Evolutionary conservation across 2,329 filamentous ascomycete genomes (phyloP).

Genomic region (Escovopsis weberi): DNA sequence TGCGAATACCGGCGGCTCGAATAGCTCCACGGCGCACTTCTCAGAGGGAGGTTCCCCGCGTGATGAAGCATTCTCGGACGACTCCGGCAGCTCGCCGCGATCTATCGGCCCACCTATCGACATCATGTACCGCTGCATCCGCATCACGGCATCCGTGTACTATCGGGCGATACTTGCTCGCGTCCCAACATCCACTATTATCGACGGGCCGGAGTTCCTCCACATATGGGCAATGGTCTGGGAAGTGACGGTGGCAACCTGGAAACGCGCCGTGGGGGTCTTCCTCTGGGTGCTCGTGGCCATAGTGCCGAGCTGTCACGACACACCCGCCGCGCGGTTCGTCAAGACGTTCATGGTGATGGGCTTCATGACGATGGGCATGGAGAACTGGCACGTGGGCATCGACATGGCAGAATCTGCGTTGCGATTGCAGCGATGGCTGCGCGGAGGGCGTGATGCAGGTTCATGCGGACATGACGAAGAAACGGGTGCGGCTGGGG

Average conservation of each 20-base stretch:
- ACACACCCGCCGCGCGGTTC: slow-evolving; percentile 26
- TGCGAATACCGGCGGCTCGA: too few species aligned
- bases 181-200: slow-evolving; percentile 25
- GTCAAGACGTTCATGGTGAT: slow-evolving; percentile 30
- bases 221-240: slow-evolving; percentile 33
- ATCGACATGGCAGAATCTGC: slow-evolving; percentile 21
- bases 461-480: neutral
- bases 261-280: slow-evolving; percentile 33
- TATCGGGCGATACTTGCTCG: slow-evolving; percentile 29
- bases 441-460: slow-evolving; percentile 14
- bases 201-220: slow-evolving; percentile 24
- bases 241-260: slow-evolving; percentile 29
- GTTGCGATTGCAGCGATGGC: slow-evolving; percentile 28
- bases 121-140: slow-evolving; percentile 31
- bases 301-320: slow-evolving; percentile 25
- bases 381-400: slow-evolving; percentile 34
- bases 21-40: too few species aligned
- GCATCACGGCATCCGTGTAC: slow-evolving; percentile 32
- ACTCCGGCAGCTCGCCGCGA: slow-evolving; percentile 4
- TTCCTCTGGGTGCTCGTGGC: slow-evolving; percentile 33
- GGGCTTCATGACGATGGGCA: slow-evolving; percentile 28
- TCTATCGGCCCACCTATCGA: slow-evolving; percentile 14
- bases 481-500: neutral
- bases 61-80: slow-evolving; percentile 1
- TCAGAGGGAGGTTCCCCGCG: neutral